Evolutionary conservation across 306 rosid genomes (phyloP), one percentile per base, ranked within the genome.

Genomic region (Prinsepia uniflora): DNA sequence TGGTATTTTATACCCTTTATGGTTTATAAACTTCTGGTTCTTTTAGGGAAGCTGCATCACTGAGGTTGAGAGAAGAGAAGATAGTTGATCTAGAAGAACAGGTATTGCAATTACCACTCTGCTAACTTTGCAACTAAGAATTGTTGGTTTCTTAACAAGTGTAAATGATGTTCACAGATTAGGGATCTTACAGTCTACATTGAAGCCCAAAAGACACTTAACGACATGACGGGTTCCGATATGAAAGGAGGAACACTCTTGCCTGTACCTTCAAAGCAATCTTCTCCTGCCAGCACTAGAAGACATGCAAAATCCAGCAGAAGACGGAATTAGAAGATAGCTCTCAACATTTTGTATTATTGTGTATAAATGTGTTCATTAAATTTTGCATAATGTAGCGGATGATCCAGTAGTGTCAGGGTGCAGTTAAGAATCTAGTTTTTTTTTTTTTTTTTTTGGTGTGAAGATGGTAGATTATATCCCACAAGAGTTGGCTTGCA

Each of bases 1-100:
- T 52, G 22, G 54, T 60, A 67, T 24, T 66, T 12, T 15, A 4
- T 44, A 7, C 8, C 58, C 40, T 18, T 13, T 39, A 5, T 24
- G 52, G 20, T 58, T 65, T 67, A 30, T 30, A 62, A 55, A 71
- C 62, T 82, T 36, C 76, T 46, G 65, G 45, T 65, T 78, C 79
- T 71, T 81, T 17, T 75, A 91, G 99, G 89, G 97, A 89, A 86
- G 82, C 83, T 71, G 58, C 79, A 10, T 73, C 84, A 20, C 44
- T 69, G 65, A 86, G 78, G 73, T 63, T 36, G 63, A 79, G 75
- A 79, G 85, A 89, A 17, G 96, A 85, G 70, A 83, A 62, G 76
- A 81, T 83, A 59, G 79, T 73, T 64, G 97, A 94, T 86, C 76
- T 91, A 81, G 95, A 91, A 84, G 99, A 94, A 84, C 97, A 91